Evolutionary conservation across 2,329 filamentous ascomycete species (phyloP).

Genomic region (Geosmithia putterillii): DNA sequence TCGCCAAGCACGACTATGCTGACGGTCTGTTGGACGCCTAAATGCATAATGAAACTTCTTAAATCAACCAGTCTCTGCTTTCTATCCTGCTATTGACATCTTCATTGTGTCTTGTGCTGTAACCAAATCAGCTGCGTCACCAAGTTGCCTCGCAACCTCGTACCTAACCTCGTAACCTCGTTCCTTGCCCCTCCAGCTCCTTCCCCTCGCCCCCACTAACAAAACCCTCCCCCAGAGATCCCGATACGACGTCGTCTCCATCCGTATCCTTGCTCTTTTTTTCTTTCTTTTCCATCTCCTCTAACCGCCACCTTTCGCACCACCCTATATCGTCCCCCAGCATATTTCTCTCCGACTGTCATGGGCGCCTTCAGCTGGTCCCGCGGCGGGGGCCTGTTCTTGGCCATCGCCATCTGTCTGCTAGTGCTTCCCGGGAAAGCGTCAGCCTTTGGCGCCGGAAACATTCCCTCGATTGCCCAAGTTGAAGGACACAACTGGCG

Average conservation of each 20-base stretch:
- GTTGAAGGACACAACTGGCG: constrained; percentile 59
- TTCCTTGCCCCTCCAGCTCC: background rate
- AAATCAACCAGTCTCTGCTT: background rate
- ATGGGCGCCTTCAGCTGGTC: constrained; percentile 36
- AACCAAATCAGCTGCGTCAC: background rate
- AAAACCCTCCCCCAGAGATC: background rate
- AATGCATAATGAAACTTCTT: no score
- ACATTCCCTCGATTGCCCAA: constrained; percentile 53
- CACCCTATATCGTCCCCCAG: background rate
- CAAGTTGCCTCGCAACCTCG: background rate
- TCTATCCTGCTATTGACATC: no score
- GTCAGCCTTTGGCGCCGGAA: constrained; percentile 55
- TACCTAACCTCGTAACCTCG: background rate
- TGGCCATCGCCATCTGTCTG: constrained; percentile 39
- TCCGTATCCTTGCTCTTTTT: no score
- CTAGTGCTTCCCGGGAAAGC: constrained; percentile 43
- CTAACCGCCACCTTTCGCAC: background rate
- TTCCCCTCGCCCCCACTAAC: background rate
- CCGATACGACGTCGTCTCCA: background rate
- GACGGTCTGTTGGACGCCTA: no score
- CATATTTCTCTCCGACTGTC: constrained; percentile 1
- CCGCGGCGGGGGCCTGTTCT: constrained; percentile 33
- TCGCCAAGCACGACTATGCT: no score
- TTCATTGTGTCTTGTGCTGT: no score
- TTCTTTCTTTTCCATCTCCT: background rate